Conservation (phyloP, 1,139 yeast species). For the Sugiyamaella xylanicola region DNA sequence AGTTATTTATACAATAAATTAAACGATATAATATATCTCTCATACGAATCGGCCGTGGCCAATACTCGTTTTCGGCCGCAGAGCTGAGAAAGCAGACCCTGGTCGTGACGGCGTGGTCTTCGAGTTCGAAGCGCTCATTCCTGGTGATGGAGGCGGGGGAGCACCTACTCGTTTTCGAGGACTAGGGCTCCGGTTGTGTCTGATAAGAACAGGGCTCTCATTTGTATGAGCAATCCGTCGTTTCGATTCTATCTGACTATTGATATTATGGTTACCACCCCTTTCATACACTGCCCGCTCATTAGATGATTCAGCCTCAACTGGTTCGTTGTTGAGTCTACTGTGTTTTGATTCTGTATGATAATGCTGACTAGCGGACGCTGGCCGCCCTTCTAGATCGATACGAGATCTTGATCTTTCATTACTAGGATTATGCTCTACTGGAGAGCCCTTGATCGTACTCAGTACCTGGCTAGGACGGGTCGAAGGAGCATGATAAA, state of each 20-base stretch:
- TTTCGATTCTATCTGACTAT: neutral
- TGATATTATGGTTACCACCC: neutral
- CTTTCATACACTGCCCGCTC: no score
- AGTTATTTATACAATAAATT: slow-evolving; percentile 7
- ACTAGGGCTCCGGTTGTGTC: no score
- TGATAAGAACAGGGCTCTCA: no score
- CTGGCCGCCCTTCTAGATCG: no score
- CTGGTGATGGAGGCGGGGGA: slow-evolving; percentile 5
- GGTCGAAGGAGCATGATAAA: slow-evolving; percentile 16
- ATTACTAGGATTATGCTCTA: slow-evolving; percentile 1
- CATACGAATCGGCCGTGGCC: slow-evolving; percentile 32
- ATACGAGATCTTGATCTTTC: neutral
- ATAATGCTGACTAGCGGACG: no score
- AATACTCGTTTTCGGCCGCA: slow-evolving; percentile 31
- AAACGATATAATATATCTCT: slow-evolving; percentile 7
- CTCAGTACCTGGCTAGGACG: slow-evolving; percentile 10
- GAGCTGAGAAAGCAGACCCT: slow-evolving; percentile 34
- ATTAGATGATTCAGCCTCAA: no score
- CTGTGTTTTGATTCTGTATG: neutral
- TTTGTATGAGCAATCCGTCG: no score
- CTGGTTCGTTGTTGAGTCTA: no score
- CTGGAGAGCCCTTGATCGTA: slow-evolving; percentile 33
- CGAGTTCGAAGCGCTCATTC: neutral
- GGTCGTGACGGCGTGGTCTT: slow-evolving; percentile 24
- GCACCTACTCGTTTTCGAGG: slow-evolving; percentile 12